Base-by-base conservation (phyloP, 306 rosid species). In the Dicorynia guianensis region DNA sequence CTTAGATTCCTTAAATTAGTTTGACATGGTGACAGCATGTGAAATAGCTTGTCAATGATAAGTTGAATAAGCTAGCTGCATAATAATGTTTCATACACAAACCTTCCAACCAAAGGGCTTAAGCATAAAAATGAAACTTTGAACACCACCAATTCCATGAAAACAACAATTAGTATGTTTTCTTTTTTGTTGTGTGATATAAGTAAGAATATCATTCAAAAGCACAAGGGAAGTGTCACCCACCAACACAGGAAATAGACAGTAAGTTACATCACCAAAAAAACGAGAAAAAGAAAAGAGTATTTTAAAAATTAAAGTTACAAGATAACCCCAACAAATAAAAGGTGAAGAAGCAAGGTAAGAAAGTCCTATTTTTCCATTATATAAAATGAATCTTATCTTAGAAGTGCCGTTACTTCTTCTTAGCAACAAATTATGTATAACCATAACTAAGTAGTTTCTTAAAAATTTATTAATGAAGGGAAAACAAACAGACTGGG, bases 341-440 rank as follows among this genome's bases (percentile, higher is more conserved):
- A 43, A 9, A 6, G 4, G 48, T 6, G 8, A 40, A 40, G 11
- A 13, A 43, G 12, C 10, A 13, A 43, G 48, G 12, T 9, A 8
- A 43, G 48, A 13, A 11, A 8, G 48, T 43, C n/a, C n/a, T n/a
- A n/a, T n/a, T n/a, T n/a, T n/a, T n/a, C n/a, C n/a, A n/a, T n/a
- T n/a, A n/a, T n/a, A 40, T 43, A 43, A 7, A 43, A 1, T 43
- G 48, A 3, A 8, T 43, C 48, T 43, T 43, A 6, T 43, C 12
- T 7, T 6, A 3, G 10, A 43, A 43, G 49, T n/a, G 52, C 71
- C 39, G 74, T 76, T 49, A 57, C 43, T 63, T 46, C 57, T 54
- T 57, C 57, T 53, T 56, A 65, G 58, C 63, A 58, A 48, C 42
- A 81, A 42, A 8, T 62, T 53, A 53, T 13, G 46, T 43, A 30